phyloP scores from a whole-genome alignment of 768 basidiomycete genomes.

The Phylloporus arenicola region DNA sequence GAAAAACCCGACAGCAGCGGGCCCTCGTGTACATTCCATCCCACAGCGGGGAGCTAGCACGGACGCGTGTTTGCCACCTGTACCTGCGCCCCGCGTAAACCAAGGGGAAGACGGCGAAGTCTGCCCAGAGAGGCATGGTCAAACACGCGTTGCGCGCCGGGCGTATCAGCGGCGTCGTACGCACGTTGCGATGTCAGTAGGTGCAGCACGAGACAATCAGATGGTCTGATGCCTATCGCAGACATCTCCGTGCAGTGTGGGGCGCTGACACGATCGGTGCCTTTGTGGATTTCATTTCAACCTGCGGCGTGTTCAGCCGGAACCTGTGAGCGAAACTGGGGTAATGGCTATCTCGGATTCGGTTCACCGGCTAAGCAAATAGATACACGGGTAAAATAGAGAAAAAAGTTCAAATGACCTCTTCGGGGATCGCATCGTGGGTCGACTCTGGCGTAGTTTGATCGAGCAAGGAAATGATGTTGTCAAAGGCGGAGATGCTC shows the following conservation, averaged over 20 bases:
- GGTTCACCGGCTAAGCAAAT: background rate
- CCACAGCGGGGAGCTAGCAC: background rate
- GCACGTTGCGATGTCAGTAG: background rate
- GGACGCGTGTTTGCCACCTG: background rate
- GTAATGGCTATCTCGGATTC: background rate
- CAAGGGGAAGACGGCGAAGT: background rate
- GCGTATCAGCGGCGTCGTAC: background rate
- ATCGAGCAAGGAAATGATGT: constrained; percentile 27
- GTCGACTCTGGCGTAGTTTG: constrained; percentile 18
- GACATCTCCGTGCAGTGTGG: background rate
- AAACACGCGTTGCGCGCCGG: background rate
- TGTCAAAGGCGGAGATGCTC: constrained; percentile 21
- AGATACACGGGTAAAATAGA: background rate
- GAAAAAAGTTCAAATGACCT: constrained; percentile 5
- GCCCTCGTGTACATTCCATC: too few relatives aligned
- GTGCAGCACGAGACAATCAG: background rate
- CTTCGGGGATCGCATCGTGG: background rate
- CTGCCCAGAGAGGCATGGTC: background rate
- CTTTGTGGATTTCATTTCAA: background rate
- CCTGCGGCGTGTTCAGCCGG: background rate
- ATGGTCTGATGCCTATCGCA: background rate
- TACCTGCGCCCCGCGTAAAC: background rate
- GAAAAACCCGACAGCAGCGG: too few relatives aligned
- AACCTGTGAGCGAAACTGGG: background rate
- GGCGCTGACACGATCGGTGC: background rate